Evolutionary conservation across 2,329 filamentous ascomycete species (phyloP), one percentile per base, ranked within the genome.

Genomic region (Trichoderma endophyticum): DNA sequence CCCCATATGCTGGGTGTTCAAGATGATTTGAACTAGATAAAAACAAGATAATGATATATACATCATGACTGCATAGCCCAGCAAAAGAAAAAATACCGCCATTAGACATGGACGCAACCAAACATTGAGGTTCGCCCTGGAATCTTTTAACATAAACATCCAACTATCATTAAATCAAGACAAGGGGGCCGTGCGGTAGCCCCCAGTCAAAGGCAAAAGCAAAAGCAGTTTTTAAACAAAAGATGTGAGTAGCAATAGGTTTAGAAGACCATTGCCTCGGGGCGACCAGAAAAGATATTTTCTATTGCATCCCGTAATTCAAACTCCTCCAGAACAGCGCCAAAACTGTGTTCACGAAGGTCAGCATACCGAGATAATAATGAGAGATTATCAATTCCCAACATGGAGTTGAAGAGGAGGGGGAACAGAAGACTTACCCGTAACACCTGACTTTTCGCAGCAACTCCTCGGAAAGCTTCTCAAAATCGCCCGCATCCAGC

Each of bases 371-470:
- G 39, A 60, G 26, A 34, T 57, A 30, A 30, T 12, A 26, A 21
- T n/a, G 15, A 14, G 18, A 12, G 11, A 59, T 3, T n/a, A 32
- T 21, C n/a, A 8, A 21, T 21, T 8, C 28, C n/a, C 11, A 21
- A 7, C 5, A 21, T 14, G 11, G 48, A 24, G 7, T n/a, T 43
- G 43, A 51, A n/a, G n/a, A 24, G 9, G 8, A 43, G 39, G 30
- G 6, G 32, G 63, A 76, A 71, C 12, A n/a, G n/a, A 12, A 87
- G 5, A 51, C 91, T 78, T 83, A 95, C 93, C 96, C 96, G 81
- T 98, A 98, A 81, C 96, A 98, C 74, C 94, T 89, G 72, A 97
- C 90, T 83, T 97, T 98, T 71, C 87, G 87, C 76, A 89, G 85
- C 71, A 98, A 85, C 72, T 94, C 92, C 65, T 91, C 90, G 65